Evolutionary conservation across 352 stramenopile species (phyloP).

Genomic region (Blastocystis sp.): DNA sequence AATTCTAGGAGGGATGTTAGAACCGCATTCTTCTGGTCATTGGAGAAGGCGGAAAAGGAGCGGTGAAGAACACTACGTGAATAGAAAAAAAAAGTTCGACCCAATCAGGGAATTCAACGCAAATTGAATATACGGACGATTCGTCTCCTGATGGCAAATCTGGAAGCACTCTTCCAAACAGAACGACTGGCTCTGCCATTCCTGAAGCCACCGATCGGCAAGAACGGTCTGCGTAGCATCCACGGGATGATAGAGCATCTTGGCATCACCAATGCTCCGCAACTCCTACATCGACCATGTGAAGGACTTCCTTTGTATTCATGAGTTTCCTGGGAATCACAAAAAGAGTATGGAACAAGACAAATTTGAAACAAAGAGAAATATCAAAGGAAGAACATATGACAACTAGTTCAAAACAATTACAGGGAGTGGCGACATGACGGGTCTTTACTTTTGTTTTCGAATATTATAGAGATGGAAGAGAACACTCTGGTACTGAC

Average conservation of each 20-base stretch:
- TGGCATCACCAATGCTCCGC: neutral
- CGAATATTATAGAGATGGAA: neutral
- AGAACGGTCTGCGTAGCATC: neutral
- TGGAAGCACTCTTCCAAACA: neutral
- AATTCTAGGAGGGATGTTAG: neutral
- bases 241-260: slow-evolving; percentile 42
- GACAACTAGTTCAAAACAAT: neutral
- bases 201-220: slow-evolving; percentile 44
- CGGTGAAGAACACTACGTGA: neutral
- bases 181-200: neutral
- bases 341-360: neutral
- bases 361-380: neutral
- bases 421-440: neutral
- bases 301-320: neutral
- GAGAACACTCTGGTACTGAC: neutral
- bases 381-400: neutral
- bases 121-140: neutral
- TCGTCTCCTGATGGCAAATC: neutral
- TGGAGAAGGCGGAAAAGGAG: neutral
- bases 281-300: slow-evolving; percentile 22
- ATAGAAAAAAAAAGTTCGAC: neutral
- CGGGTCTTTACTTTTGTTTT: neutral
- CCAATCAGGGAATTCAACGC: slow-evolving; percentile 33
- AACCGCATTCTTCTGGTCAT: neutral
- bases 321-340: neutral